Conservation (phyloP, 2,329 filamentous ascomycete genomes). For the Ilyonectria sp. region DNA sequence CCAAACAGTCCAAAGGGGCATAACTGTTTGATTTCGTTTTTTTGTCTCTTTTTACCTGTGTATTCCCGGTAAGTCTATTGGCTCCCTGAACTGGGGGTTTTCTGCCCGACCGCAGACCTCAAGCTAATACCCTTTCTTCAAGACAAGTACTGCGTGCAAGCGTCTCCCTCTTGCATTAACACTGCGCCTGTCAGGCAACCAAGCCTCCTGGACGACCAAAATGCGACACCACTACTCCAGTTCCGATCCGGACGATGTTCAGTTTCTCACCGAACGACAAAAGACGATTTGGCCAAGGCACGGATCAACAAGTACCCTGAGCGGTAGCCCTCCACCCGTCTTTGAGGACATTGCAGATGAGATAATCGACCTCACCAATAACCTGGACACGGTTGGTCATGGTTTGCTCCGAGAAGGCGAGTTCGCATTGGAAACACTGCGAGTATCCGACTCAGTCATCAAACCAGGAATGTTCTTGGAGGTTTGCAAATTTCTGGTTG, state of each 20-base stretch:
- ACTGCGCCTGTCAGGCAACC: neutral
- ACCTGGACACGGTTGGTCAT: slow-evolving; percentile 32
- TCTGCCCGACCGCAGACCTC: neutral
- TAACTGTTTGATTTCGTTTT: neutral
- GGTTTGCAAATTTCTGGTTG: slow-evolving; percentile 41
- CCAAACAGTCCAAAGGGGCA: neutral
- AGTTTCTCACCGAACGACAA: slow-evolving; percentile 36
- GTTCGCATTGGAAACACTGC: slow-evolving; percentile 37
- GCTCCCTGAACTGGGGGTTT: neutral
- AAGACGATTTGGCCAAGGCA: slow-evolving; percentile 1
- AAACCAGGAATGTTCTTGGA: slow-evolving; percentile 49
- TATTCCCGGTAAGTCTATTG: neutral
- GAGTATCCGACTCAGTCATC: slow-evolving; percentile 29
- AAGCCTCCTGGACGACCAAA: no score
- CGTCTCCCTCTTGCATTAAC: neutral
- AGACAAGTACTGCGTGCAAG: neutral
- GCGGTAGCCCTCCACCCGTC: slow-evolving; percentile 9
- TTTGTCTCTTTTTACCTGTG: neutral
- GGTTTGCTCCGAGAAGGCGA: slow-evolving; percentile 43
- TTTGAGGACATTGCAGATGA: slow-evolving; percentile 32
- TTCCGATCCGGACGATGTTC: slow-evolving; percentile 26
- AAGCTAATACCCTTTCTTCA: neutral
- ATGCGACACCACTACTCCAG: neutral
- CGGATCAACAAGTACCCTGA: slow-evolving; percentile 46
- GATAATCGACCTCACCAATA: slow-evolving; percentile 54